Base-by-base conservation (phyloP, 2,329 filamentous ascomycete species). In the Epicoccum sorghinum region DNA sequence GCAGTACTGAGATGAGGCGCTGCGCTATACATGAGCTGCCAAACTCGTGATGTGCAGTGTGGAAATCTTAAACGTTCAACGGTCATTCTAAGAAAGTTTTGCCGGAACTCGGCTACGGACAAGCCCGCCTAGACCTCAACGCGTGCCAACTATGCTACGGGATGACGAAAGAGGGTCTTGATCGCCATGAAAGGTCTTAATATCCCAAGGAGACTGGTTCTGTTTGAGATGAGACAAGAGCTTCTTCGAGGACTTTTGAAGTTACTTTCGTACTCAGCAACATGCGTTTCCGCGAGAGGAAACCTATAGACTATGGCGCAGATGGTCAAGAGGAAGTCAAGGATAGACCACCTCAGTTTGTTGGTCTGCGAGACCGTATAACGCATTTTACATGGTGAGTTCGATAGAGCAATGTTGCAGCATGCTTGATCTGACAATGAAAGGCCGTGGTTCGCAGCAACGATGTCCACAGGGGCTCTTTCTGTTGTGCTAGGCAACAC, bases 381-480 rank as follows among this genome's bases (percentile, higher is more conserved):
- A 59, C 46, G 24, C 65, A 66, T 52, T 66, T 68, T 25, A 68
- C 65, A 41, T 67, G 64, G 65, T 67, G 49, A 4, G 38, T 36
- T 14, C 23, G 23, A 18, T 3, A 6, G 18, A 24, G 22, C 3
- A 9, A 39, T 10, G 18, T 10, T n/a, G 22, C 4, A n/a, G 18
- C 0, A 23, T 7, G n/a, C 33, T 18, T 10, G 6, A 9, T 7
- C 38, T 36, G 22, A 37, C 23, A 22, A 1, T 6, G 12, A 36
- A 29, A 66, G 63, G 65, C 54, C 64, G 52, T 68, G 88, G 88
- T 93, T 87, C 73, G 89, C 88, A 1, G 78, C 86, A 29, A 87
- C 87, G 2, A 91, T 91, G 89, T 89, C 86, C 42, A 90, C 88
- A 0, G 89, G 89, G 30, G 88, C 88, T 0, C 73, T 92, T 1